Conservation (phyloP, 176 grass and related monocot genomes). For the Oryza nivara region DNA sequence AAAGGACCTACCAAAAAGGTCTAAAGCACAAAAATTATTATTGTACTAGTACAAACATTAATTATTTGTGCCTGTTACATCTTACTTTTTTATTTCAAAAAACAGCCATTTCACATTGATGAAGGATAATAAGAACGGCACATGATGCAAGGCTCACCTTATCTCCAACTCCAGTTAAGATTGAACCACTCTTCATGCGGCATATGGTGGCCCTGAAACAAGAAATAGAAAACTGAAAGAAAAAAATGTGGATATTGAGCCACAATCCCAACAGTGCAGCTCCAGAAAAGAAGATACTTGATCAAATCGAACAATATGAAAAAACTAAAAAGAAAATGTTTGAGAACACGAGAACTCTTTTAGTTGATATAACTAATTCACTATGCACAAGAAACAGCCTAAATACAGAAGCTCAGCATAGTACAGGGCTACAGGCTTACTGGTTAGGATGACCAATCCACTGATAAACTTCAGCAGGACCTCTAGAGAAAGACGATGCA, state of each 20-base stretch:
- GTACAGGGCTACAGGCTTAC: constrained; percentile 34
- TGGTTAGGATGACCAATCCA: constrained; percentile 69
- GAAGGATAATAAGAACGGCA: constrained; percentile 31
- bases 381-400: constrained; percentile 15
- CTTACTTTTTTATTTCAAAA: background rate
- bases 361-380: background rate
- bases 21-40: background rate
- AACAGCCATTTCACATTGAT: background rate
- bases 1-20: background rate
- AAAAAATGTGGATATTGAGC: background rate
- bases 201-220: constrained; percentile 69
- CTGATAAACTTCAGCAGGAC: constrained; percentile 61
- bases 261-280: background rate
- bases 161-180: constrained; percentile 87
- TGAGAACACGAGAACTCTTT: background rate
- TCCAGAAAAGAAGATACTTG: constrained; percentile 13
- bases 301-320: constrained; percentile 6
- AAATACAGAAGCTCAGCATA: constrained; percentile 8
- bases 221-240: constrained; percentile 23
- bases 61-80: background rate
- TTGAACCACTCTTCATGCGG: constrained; percentile 76
- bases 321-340: background rate
- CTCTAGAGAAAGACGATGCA: constrained; percentile 48
- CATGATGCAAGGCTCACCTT: constrained; percentile 53
- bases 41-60: background rate